phyloP scores from a whole-genome alignment of 164 flowering plant species.

The Taxillus chinensis region DNA sequence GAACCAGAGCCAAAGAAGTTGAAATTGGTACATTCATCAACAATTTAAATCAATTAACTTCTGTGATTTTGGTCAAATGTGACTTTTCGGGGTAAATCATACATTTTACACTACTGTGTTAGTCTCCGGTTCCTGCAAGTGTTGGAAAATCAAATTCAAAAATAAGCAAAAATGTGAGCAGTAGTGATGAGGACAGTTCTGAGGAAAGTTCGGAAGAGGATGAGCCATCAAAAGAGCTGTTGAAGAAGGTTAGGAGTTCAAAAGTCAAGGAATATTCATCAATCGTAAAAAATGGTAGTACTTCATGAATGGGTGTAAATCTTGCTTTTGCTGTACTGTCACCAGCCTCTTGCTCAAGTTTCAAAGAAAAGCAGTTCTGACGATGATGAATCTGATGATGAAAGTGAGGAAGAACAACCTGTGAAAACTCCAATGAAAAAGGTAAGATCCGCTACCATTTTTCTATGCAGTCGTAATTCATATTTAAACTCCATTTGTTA shows the following conservation, averaged over 20 bases:
- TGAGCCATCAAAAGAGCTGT: constrained; percentile 11
- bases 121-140: constrained; percentile 8
- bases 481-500: too few relatives aligned
- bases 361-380: constrained; percentile 19
- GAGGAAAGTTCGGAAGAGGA: constrained; percentile 33
- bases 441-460: constrained; percentile 10
- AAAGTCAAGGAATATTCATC: too few relatives aligned
- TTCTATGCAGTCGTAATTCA: too few relatives aligned
- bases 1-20: constrained; percentile 29
- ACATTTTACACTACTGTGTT: too few relatives aligned
- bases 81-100: neutral
- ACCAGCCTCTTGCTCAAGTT: constrained; percentile 11
- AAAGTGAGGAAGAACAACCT: constrained; percentile 30
- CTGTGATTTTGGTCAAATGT: neutral
- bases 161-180: constrained; percentile 15
- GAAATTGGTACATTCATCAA: constrained; percentile 2
- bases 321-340: too few relatives aligned
- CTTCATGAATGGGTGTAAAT: too few relatives aligned
- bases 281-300: too few relatives aligned
- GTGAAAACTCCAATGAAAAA: constrained; percentile 34
- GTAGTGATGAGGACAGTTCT: constrained; percentile 18
- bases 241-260: constrained; percentile 9
- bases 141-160: constrained; percentile 8
- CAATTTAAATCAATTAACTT: too few relatives aligned
- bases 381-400: constrained; percentile 28